These are phyloP conservation scores for Sclerotinia minor DNA, from an alignment of 2,329 filamentous ascomycete genomes.

Conservation along the genomic window DNA sequence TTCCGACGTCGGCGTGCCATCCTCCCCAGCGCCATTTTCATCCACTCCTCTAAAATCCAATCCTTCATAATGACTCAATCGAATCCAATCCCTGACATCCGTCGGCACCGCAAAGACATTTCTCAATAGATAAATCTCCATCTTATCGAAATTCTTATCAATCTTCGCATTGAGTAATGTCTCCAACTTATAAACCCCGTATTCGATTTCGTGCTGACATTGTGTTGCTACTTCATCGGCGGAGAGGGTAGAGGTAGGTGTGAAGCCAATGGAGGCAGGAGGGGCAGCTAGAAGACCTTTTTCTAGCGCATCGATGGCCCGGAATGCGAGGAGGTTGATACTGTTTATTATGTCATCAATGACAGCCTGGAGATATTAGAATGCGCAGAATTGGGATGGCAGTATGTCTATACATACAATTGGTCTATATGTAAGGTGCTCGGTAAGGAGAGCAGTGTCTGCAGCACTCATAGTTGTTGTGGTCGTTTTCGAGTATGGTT, in stretches of 20 bases:
- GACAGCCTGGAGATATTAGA: conserved; percentile 61
- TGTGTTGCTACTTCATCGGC: conserved; percentile 48
- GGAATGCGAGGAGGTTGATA: conserved; percentile 89
- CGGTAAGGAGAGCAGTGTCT: conserved; percentile 72
- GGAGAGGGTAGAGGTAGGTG: conserved; percentile 47
- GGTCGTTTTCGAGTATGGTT: not conserved
- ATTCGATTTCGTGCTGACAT: conserved; percentile 73
- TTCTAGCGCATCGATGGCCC: conserved; percentile 85
- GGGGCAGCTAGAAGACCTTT: conserved; percentile 73
- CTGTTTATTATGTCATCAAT: conserved; percentile 98
- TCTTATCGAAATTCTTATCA: conserved; percentile 81
- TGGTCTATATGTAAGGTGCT: conserved; percentile 93
- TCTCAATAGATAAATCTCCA: conserved; percentile 85
- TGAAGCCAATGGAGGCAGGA: conserved; percentile 80
- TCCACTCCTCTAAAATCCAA: conserved; percentile 38
- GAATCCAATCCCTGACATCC: conserved; percentile 74
- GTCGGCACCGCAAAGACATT: conserved; percentile 77
- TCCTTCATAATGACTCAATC: conserved; percentile 77
- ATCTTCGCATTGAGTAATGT: conserved; percentile 78
- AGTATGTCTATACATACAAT: conserved; percentile 59
- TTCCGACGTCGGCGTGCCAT: conserved; percentile 48
- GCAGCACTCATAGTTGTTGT: conserved; percentile 35
- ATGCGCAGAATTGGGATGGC: not conserved
- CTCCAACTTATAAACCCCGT: conserved; percentile 82
- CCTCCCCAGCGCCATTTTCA: conserved; percentile 50